Conservation (phyloP, 2,329 filamentous ascomycete genomes). For the Diatrype stigma region DNA sequence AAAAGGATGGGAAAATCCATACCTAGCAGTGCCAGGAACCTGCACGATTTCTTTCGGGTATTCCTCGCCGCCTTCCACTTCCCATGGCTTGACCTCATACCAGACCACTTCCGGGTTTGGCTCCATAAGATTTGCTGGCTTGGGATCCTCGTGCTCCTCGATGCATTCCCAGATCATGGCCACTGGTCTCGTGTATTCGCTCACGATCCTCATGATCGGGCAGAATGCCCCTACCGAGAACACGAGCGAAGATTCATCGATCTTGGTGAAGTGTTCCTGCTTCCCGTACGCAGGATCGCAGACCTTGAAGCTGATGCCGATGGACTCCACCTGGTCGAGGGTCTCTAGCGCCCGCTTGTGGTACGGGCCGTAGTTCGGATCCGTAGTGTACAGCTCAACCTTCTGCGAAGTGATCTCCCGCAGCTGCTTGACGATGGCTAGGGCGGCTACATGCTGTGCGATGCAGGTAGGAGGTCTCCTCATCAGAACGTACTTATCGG, state of each 20-base stretch:
- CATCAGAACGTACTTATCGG: neutral
- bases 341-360: conserved; percentile 8
- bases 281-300: conserved; percentile 7
- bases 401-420: conserved; percentile 1
- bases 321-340: neutral
- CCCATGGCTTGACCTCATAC: neutral
- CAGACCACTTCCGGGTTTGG: neutral
- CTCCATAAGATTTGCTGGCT: neutral
- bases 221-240: neutral
- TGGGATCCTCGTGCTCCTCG: neutral
- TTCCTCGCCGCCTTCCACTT: neutral
- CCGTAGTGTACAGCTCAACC: conserved; percentile 8
- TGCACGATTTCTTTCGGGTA: neutral
- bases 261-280: conserved; percentile 10
- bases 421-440: conserved; percentile 7
- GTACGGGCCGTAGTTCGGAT: conserved; percentile 5
- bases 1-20: neutral
- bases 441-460: conserved; percentile 9
- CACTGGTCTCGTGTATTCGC: neutral
- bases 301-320: conserved; percentile 4
- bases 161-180: neutral
- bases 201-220: neutral
- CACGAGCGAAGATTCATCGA: conserved; percentile 9
- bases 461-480: conserved; percentile 1
- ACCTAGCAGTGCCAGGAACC: neutral